phyloP scores from a whole-genome alignment of 1,284 basidiomycete species.

The Agroathelia rolfsii region DNA sequence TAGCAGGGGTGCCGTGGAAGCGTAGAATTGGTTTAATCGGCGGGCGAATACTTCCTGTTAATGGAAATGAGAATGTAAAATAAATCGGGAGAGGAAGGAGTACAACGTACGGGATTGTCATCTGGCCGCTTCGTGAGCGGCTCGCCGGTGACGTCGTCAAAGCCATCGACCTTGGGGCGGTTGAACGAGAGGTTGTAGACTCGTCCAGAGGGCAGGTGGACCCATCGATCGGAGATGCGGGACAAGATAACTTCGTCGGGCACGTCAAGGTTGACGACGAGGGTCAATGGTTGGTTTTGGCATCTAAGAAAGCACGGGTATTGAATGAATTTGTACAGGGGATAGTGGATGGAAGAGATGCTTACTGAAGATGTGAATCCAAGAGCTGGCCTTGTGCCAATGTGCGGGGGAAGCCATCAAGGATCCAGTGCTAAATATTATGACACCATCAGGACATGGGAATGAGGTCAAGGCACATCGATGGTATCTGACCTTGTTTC shows the following conservation, averaged over 20 bases:
- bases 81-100: constrained; percentile 6
- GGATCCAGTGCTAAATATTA: constrained; percentile 76
- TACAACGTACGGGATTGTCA: constrained; percentile 83
- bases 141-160: constrained; percentile 91
- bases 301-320: constrained; percentile 27
- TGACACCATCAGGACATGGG: constrained; percentile 6
- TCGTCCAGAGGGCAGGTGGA: constrained; percentile 86
- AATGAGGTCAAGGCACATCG: constrained; percentile 2
- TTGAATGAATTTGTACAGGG: constrained; percentile 1
- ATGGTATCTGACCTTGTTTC: constrained; percentile 42
- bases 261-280: constrained; percentile 89
- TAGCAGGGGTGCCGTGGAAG: constrained; percentile 81
- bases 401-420: constrained; percentile 96
- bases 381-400: constrained; percentile 82
- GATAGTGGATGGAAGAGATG: constrained; percentile 10
- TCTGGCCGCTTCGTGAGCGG: constrained; percentile 83
- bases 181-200: constrained; percentile 93
- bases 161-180: constrained; percentile 77
- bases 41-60: constrained; percentile 74
- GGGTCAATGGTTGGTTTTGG: constrained; percentile 57
- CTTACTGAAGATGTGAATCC: constrained; percentile 62
- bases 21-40: constrained; percentile 76
- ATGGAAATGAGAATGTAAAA: constrained; percentile 9
- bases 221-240: constrained; percentile 89
- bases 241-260: constrained; percentile 84